A percentile compares a stretch with the other conserved stretches of the same genome.
phyloP scores from a whole-genome alignment of 139 green algal genomes.

The Eudorina sp. region DNA sequence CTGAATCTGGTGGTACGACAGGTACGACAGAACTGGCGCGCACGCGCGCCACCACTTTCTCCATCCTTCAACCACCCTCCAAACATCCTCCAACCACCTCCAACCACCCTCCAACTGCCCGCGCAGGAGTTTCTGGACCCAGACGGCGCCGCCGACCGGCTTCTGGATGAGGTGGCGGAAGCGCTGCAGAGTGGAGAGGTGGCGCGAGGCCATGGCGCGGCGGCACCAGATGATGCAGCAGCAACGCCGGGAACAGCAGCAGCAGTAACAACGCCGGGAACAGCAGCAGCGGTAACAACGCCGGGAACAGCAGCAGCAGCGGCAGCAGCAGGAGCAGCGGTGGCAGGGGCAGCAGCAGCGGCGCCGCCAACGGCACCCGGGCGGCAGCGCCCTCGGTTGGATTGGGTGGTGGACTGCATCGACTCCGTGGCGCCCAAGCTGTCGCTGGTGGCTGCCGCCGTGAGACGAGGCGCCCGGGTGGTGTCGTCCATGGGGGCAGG shows the following conservation, averaged over 20 bases:
- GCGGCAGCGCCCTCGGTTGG: no score
- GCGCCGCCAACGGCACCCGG: neutral
- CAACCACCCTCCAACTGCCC: no score
- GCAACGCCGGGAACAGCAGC: neutral
- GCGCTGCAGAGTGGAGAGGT: neutral
- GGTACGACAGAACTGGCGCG: neutral
- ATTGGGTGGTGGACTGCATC: constrained; percentile 72
- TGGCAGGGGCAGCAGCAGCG: constrained; percentile 23
- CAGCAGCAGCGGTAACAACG: neutral
- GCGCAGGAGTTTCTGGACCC: constrained; percentile 28
- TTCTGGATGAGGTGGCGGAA: constrained; percentile 23
- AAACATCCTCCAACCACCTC: no score
- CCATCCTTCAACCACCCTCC: no score
- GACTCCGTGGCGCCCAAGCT: constrained; percentile 63
- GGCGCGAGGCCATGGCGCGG: neutral
- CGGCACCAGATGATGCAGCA: neutral
- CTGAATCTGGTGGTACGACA: constrained; percentile 52
- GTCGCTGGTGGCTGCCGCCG: constrained; percentile 55
- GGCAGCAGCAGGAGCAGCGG: constrained; percentile 4
- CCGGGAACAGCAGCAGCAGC: neutral
- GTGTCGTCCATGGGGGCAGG: constrained; percentile 57
- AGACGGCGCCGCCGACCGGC: neutral
- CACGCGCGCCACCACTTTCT: no score
- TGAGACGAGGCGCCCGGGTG: constrained; percentile 19
- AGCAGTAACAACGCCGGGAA: constrained; percentile 15